Conservation (phyloP, 805 yeast genomes). For the Allodekkera sacchari region DNA sequence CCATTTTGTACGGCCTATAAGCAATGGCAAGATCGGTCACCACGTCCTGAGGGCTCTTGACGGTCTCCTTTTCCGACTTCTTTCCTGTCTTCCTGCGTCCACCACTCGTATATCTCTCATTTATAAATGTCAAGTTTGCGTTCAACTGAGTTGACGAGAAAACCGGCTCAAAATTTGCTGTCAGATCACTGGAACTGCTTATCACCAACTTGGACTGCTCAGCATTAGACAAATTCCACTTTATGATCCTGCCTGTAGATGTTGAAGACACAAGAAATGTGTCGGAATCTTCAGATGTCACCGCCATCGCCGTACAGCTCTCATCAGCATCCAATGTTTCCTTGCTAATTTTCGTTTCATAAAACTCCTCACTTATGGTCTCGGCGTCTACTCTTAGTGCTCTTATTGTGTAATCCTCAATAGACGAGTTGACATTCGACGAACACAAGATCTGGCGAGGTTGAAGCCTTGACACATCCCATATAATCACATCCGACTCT, state of each 20-base stretch:
- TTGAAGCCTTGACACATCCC: conserved; percentile 64
- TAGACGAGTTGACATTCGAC: conserved; percentile 15
- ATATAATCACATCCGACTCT: conserved; percentile 51
- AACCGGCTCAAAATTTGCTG: conserved; percentile 8
- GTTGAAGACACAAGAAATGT: conserved; percentile 12
- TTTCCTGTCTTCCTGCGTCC: conserved; percentile 5
- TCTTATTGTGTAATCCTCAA: conserved; percentile 18
- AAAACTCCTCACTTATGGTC: conserved; percentile 14
- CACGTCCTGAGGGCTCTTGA: conserved; percentile 11
- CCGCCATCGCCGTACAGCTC: conserved; percentile 18
- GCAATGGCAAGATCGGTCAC: conserved; percentile 4
- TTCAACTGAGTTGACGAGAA: conserved; percentile 28
- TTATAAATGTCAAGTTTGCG: conserved; percentile 31
- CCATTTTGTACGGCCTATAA: conserved; percentile 32
- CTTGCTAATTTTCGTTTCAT: conserved; percentile 9
- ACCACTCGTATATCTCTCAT: conserved; percentile 24
- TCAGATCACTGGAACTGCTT: conserved; percentile 8
- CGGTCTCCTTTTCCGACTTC: conserved; percentile 36
- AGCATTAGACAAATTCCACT: conserved; percentile 31
- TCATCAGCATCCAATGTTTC: conserved; percentile 11
- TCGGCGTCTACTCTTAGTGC: conserved; percentile 17
- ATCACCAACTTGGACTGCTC: conserved; percentile 26
- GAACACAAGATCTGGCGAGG: conserved; percentile 32
- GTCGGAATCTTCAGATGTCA: conserved; percentile 5
- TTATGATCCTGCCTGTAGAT: conserved; percentile 16